These are phyloP conservation scores for Fusarium sacchari DNA, from an alignment of 2,329 filamentous ascomycete genomes.

Conservation along the genomic window DNA sequence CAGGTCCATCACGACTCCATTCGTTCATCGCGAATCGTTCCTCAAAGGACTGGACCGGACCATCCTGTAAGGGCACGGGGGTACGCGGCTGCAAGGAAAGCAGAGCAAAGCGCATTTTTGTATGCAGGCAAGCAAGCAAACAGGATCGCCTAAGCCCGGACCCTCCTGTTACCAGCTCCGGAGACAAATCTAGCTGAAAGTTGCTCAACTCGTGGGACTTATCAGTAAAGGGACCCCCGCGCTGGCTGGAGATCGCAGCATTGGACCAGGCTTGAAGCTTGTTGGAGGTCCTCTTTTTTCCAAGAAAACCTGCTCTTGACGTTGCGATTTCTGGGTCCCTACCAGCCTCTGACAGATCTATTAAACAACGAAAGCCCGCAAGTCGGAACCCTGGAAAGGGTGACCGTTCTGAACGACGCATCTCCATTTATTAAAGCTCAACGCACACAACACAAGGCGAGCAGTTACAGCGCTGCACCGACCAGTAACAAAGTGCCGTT, in stretches of 20 bases:
- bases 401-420: slow-evolving; percentile 12
- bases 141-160: neutral
- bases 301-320: slow-evolving; percentile 42
- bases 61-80: neutral
- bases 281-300: slow-evolving; percentile 36
- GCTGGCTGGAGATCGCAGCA: slow-evolving; percentile 27
- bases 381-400: neutral
- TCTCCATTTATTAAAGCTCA: slow-evolving; percentile 9
- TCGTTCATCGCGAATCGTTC: slow-evolving; percentile 27
- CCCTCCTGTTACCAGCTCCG: slow-evolving; percentile 20
- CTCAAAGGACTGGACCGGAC: neutral
- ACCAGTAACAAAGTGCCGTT: neutral
- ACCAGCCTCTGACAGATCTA: slow-evolving; percentile 36
- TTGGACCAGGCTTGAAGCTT: slow-evolving; percentile 34
- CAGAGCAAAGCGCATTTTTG: neutral
- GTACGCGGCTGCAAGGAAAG: slow-evolving; percentile 9
- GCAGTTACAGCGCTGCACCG: neutral
- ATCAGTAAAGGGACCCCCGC: slow-evolving; percentile 31
- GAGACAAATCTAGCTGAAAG: slow-evolving; percentile 10
- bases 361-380: slow-evolving; percentile 38
- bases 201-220: slow-evolving; percentile 14
- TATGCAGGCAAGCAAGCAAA: slow-evolving; percentile 12
- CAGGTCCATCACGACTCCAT: slow-evolving; percentile 37
- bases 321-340: slow-evolving; percentile 29
- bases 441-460: slow-evolving; percentile 9